Base-by-base conservation (phyloP, 192 early-diverging fungal genomes). In the Coemansia sp. region DNA sequence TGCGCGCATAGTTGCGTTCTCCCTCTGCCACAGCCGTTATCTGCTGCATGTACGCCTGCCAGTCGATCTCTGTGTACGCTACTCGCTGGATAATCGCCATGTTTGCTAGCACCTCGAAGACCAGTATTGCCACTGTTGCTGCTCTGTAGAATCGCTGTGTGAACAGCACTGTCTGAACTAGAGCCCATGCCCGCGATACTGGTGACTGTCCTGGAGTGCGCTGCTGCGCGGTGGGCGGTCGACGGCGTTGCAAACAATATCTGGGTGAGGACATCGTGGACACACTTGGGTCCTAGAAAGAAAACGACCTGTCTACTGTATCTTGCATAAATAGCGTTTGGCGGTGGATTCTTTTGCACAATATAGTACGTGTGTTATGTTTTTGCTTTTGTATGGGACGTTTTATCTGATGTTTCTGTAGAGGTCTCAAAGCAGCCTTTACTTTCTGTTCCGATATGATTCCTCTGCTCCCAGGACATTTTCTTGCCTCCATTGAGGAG, bases 11-110 rank as follows among this genome's bases (percentile, higher is more conserved):
- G 68, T 96, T 87, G 12, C 87, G 85, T 67, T 98, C 92, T 6
- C 96, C 96, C 4, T 66, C 54, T 0, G 93, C 59, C 65, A 93
- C 94, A 23, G 86, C 86, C 6, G 64, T 71, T 0, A 96, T 89
- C 78, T 98, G 84, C 71, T 97, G 92, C 94, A 98, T 96, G 62
- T 98, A 98, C 10, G 96, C 88, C 18, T 69, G 81, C 94, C 94
- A 98, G 81, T 98, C 96, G 62, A 98, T 98, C 71, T 98, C 93
- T 3, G 96, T 96, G 71, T 98, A 79, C 47, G 65, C 27, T 7
- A 81, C 63, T 0, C 58, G 60, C 55, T 55, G 66, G 4, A 82
- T 64, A 6, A 82, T 69, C 4, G 53, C 51, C 14, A 38, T 24
- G 5, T 52, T 74, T 6, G 54, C 24, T 38, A 51, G 14, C 3